Base-by-base conservation (phyloP, 352 stramenopile genomes). In the Pythium myriotylum region DNA sequence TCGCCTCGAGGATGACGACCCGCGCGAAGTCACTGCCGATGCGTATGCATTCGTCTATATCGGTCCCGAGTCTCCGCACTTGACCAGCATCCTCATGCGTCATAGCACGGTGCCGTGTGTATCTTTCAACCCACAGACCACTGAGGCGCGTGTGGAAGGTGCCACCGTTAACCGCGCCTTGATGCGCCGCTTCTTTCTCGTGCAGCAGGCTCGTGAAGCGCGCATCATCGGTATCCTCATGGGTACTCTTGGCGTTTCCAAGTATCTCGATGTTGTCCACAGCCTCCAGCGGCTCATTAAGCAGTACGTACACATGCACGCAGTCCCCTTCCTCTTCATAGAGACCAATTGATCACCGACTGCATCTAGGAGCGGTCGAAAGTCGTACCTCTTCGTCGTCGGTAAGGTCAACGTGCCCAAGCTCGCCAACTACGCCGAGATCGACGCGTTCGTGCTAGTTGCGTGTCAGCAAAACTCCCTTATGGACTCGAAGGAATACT, bases 341-440 rank as follows among this genome's bases (percentile, higher is more conserved):
- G n/a, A n/a, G 17, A 10, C n/a, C 39, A 22, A 47, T 26, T 68
- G 40, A 32, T 45, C 62, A 33, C 54, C 43, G 17, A 40, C n/a
- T 51, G 22, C 16, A 1, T 63, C 46, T 62, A 98, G 83, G 72
- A 95, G 76, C 26, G 93, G 94, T 17, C 89, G 94, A 49, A 97
- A 98, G 61, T 96, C 86, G 43, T 99, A 99, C 64, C 86, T 96
- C 24, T 98, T 99, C 72, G 87, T 97, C 13, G 94, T 99, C 23
- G 97, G 97, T 40, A 99, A 99, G 72, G 84, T 99, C 27, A 98
- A 99, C 70, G 86, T 97, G 16, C 90, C 95, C 16, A 99, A 99
- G 76, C 81, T 99, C 19, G 89, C 93, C 17, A 99, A 99, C 65
- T 99, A 98, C 86, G 92, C 92, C 14, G 95, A 99, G 69, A 97